Evolutionary conservation across 2,329 filamentous ascomycete species (phyloP).

Genomic region (Bipolaris bicolor): DNA sequence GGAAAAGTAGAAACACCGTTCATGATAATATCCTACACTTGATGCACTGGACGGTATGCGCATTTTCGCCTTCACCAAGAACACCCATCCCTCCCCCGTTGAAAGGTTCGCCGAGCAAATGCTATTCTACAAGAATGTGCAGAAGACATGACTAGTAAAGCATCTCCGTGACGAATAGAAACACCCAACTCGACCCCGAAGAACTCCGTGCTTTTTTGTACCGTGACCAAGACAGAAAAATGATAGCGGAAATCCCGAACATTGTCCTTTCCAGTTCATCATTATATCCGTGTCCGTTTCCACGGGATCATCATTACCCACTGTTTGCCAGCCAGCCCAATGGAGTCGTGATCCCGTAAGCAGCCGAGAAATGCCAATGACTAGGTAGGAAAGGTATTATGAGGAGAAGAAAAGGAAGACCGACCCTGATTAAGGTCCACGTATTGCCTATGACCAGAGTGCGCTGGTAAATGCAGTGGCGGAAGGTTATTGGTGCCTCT

Average conservation of each 20-base stretch:
- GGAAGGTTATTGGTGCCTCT: conserved; percentile 29
- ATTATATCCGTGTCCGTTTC: conserved; percentile 7
- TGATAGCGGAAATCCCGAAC: conserved; percentile 14
- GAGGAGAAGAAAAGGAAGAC: conserved; percentile 22
- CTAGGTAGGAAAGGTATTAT: conserved; percentile 25
- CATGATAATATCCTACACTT: conserved; percentile 31
- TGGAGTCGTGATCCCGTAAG: conserved; percentile 28
- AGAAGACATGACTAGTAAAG: conserved; percentile 23
- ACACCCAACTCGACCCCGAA: conserved; percentile 19
- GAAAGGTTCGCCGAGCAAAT: conserved; percentile 28
- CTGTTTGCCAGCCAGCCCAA: conserved; percentile 36
- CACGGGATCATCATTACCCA: conserved; percentile 25
- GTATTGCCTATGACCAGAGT: conserved; percentile 30
- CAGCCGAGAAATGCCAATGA: conserved; percentile 19
- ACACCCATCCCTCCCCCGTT: conserved; percentile 7
- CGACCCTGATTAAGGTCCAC: conserved; percentile 25
- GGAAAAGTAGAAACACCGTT: conserved; percentile 16
- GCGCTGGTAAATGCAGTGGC: conserved; percentile 45
- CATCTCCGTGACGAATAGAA: conserved; percentile 15
- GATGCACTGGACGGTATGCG: conserved; percentile 20
- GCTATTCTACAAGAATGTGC: conserved; percentile 31
- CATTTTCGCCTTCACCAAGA: conserved; percentile 13
- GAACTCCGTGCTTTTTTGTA: conserved; percentile 28
- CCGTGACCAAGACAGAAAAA: conserved; percentile 19
- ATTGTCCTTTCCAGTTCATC: conserved; percentile 6